Evolutionary conservation across 2,329 filamentous ascomycete genomes (phyloP).

Genomic region (Aspergillus pseudoglaucus): DNA sequence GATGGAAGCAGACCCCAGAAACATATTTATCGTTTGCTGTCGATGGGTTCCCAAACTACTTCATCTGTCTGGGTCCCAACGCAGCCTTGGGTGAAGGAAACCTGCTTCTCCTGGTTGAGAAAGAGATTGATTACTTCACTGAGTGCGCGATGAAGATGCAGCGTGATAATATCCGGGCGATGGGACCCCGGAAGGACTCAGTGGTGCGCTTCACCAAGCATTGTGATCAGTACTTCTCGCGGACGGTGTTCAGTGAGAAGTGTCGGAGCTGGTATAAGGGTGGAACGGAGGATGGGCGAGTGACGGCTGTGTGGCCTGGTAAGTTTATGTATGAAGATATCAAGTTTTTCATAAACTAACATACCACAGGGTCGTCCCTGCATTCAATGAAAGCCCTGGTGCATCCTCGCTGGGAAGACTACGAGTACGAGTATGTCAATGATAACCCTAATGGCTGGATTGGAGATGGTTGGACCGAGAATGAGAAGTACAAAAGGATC

Average conservation of each 20-base stretch:
- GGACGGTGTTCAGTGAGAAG: constrained; percentile 28
- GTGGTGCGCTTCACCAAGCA: constrained; percentile 24
- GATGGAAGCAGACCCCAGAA: constrained; percentile 27
- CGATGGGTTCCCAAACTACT: constrained; percentile 31
- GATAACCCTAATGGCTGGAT: constrained; percentile 27
- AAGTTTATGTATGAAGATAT: constrained; percentile 2
- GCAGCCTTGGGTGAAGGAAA: constrained; percentile 27
- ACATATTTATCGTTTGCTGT: constrained; percentile 31
- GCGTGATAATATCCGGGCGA: constrained; percentile 27
- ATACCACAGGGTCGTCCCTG: constrained; percentile 26
- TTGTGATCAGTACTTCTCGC: constrained; percentile 29
- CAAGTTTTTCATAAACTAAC: constrained; percentile 2
- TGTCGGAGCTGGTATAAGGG: constrained; percentile 37
- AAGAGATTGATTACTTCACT: constrained; percentile 28
- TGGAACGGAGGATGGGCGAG: constrained; percentile 23
- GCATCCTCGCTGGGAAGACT: constrained; percentile 35
- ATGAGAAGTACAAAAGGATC: constrained; percentile 25
- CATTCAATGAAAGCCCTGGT: constrained; percentile 31
- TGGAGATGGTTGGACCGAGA: constrained; percentile 29
- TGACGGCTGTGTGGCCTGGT: constrained; percentile 32
- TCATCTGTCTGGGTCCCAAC: constrained; percentile 29
- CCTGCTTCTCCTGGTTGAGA: constrained; percentile 28
- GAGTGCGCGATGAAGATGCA: constrained; percentile 30
- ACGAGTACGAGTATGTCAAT: constrained; percentile 30
- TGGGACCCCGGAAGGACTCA: constrained; percentile 19